Evolutionary conservation across 148 eudicot species (phyloP).

Genomic region (Suaeda aralocaspica): DNA sequence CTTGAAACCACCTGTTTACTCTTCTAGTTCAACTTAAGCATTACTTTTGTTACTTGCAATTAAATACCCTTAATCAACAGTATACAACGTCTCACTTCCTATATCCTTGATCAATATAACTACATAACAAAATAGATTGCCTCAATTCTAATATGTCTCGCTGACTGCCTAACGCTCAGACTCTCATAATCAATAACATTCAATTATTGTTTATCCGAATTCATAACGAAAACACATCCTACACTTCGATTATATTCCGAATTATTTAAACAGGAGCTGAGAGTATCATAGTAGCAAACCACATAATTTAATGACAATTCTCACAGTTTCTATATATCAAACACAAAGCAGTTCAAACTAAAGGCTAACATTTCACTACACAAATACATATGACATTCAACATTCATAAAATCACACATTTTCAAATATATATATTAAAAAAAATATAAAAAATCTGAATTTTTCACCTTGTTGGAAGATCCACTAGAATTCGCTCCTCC

Average conservation of each 20-base stretch:
- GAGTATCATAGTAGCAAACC: too few relatives aligned
- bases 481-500: conserved; percentile 34
- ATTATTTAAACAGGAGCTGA: too few relatives aligned
- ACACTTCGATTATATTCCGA: neutral
- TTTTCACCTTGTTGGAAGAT: conserved; percentile 83
- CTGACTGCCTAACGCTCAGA: neutral
- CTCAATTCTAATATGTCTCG: neutral
- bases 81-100: neutral
- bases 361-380: neutral
- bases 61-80: neutral
- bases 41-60: neutral
- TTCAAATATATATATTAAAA: neutral
- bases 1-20: neutral
- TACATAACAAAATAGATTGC: neutral
- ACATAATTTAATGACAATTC: neutral
- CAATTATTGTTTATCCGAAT: too few relatives aligned
- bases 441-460: neutral
- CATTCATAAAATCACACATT: neutral
- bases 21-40: neutral
- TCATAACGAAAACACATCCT: too few relatives aligned
- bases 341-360: neutral
- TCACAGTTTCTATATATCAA: neutral
- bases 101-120: neutral
- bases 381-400: neutral
- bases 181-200: neutral